phyloP scores from a whole-genome alignment of 2,329 filamentous ascomycete genomes.

The Bipolaris gigantea region DNA sequence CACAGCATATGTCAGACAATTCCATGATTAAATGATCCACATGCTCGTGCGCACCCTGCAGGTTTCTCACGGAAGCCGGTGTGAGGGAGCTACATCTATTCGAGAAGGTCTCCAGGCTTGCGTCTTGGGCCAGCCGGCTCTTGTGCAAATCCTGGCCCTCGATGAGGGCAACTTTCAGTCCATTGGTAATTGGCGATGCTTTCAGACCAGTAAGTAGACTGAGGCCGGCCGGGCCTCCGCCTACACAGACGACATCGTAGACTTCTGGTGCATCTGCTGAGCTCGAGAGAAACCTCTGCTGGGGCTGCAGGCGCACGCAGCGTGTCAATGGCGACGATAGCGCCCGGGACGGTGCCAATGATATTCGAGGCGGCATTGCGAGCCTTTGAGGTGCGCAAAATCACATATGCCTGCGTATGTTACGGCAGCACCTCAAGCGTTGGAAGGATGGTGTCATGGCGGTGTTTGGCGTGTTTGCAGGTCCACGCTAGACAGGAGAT shows the following conservation, averaged over 20 bases:
- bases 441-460: slow-evolving; percentile 32
- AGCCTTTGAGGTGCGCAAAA: slow-evolving; percentile 21
- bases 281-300: slow-evolving; percentile 39
- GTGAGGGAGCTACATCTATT: slow-evolving; percentile 97
- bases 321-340: slow-evolving; percentile 16
- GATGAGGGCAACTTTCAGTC: slow-evolving; percentile 82
- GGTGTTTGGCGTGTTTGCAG: slow-evolving; percentile 31
- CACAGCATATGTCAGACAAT: slow-evolving; percentile 13
- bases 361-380: slow-evolving; percentile 41
- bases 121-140: slow-evolving; percentile 63
- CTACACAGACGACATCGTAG: slow-evolving; percentile 91
- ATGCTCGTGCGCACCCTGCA: slow-evolving; percentile 55
- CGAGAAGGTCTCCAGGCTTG: slow-evolving; percentile 72
- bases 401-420: too few relatives aligned
- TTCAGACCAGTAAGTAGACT: slow-evolving; percentile 57
- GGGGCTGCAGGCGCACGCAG: slow-evolving; percentile 20
- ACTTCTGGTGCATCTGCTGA: slow-evolving; percentile 62
- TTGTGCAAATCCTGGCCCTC: slow-evolving; percentile 84
- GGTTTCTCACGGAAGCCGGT: slow-evolving; percentile 79
- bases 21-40: not conserved
- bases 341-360: slow-evolving; percentile 21
- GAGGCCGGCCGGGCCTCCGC: slow-evolving; percentile 85
- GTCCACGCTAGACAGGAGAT: slow-evolving; percentile 1
- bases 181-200: slow-evolving; percentile 71
- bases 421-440: slow-evolving; percentile 9